phyloP scores from a whole-genome alignment of 192 early-diverging fungal species.

The Hyaloraphidium curvatum region DNA sequence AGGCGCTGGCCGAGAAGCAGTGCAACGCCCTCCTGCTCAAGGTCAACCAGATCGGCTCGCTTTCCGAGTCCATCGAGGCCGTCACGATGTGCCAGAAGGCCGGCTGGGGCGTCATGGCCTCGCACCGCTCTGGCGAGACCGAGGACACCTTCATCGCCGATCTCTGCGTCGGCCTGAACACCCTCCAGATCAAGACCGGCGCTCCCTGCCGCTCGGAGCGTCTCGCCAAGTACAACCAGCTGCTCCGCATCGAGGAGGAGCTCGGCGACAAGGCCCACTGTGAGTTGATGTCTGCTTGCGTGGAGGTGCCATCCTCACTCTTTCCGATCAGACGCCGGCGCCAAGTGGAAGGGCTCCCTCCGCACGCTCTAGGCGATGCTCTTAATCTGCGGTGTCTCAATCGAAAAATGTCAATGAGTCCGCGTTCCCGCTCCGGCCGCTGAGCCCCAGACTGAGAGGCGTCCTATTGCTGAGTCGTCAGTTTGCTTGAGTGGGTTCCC shows the following conservation, averaged over 20 bases:
- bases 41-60: constrained; percentile 97
- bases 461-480: too few species aligned
- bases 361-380: too few species aligned
- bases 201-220: constrained; percentile 95
- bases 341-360: too few species aligned
- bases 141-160: constrained; percentile 96
- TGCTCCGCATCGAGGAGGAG: constrained; percentile 94
- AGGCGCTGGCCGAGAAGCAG: constrained; percentile 82
- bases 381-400: too few species aligned
- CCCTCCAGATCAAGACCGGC: constrained; percentile 96
- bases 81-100: constrained; percentile 47
- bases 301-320: too few species aligned
- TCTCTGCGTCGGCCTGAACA: constrained; percentile 84
- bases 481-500: too few species aligned
- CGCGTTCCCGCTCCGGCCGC: too few species aligned
- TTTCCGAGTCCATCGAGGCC: constrained; percentile 77
- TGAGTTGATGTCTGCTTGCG: too few species aligned
- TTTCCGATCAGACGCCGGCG: too few species aligned
- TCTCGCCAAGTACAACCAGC: constrained; percentile 97
- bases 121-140: constrained; percentile 96
- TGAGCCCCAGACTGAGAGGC: too few species aligned
- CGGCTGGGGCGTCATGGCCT: constrained; percentile 99
- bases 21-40: constrained; percentile 90
- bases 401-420: too few species aligned
- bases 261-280: constrained; percentile 75